Evolutionary conservation across 768 basidiomycete species (phyloP).

Genomic region (Sarcodon aspratus): DNA sequence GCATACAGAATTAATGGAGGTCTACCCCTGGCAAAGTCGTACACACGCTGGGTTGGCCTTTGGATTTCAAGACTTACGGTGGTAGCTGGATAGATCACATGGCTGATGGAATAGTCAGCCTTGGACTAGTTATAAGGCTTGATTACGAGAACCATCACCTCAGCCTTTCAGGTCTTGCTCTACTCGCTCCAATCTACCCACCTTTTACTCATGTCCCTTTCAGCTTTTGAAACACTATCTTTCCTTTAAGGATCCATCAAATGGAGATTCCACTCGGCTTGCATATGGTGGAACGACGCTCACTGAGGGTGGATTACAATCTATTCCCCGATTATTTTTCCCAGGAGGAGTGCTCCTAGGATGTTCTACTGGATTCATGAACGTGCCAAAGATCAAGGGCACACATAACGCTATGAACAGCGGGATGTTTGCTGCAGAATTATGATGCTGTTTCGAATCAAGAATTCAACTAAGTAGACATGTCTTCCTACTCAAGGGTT

Average conservation of each 20-base stretch:
- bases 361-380: conserved; percentile 92
- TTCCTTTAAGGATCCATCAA: conserved; percentile 72
- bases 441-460: conserved; percentile 42
- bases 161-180: conserved; percentile 72
- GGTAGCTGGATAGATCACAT: conserved; percentile 96
- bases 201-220: conserved; percentile 6
- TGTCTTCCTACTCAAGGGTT: conserved; percentile 81
- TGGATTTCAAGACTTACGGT: conserved; percentile 73
- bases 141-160: conserved; percentile 94
- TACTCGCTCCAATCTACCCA: not conserved
- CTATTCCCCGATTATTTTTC: conserved; percentile 75
- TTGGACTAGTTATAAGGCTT: conserved; percentile 87
- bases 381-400: conserved; percentile 96
- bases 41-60: conserved; percentile 92
- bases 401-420: conserved; percentile 99
- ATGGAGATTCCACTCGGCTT: conserved; percentile 62
- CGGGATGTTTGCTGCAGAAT: conserved; percentile 91
- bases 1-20: conserved; percentile 87
- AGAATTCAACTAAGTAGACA: conserved; percentile 30
- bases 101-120: conserved; percentile 78
- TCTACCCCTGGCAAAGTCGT: conserved; percentile 80
- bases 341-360: conserved; percentile 94
- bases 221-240: conserved; percentile 96
- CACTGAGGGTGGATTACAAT: conserved; percentile 92
- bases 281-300: conserved; percentile 86